Evolutionary conservation across 2,329 filamentous ascomycete genomes (phyloP).

Genomic region (Aspergillus pseudotamarii): DNA sequence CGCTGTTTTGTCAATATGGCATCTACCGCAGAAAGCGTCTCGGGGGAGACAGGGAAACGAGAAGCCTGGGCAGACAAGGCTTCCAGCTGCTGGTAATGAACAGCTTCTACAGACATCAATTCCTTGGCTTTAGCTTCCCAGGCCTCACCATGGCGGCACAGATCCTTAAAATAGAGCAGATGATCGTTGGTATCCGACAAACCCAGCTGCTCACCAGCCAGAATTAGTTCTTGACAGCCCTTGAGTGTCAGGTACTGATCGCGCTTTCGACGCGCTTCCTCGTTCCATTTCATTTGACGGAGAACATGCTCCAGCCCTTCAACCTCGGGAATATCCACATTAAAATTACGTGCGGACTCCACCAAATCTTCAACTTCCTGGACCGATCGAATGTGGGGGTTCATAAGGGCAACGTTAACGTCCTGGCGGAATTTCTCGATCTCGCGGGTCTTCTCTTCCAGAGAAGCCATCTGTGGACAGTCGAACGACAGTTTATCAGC

Average conservation of each 20-base stretch:
- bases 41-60: slow-evolving; percentile 75
- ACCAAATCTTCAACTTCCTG: slow-evolving; percentile 85
- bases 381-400: slow-evolving; percentile 64
- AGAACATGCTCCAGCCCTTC: slow-evolving; percentile 78
- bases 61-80: slow-evolving; percentile 83
- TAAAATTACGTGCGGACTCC: slow-evolving; percentile 86
- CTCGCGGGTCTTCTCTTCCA: slow-evolving; percentile 81
- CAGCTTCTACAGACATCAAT: slow-evolving; percentile 84
- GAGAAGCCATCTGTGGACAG: slow-evolving; percentile 82
- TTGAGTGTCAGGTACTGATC: slow-evolving; percentile 70
- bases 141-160: slow-evolving; percentile 73
- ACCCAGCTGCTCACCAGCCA: slow-evolving; percentile 73
- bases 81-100: slow-evolving; percentile 94
- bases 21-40: slow-evolving; percentile 81
- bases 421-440: slow-evolving; percentile 83
- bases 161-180: slow-evolving; percentile 73
- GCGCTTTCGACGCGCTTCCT: slow-evolving; percentile 70
- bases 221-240: slow-evolving; percentile 78
- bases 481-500: slow-evolving; percentile 90
- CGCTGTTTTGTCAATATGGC: slow-evolving; percentile 94
- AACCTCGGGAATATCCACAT: slow-evolving; percentile 87
- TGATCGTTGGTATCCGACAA: slow-evolving; percentile 81
- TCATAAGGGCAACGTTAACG: slow-evolving; percentile 70
- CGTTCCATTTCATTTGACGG: slow-evolving; percentile 86
- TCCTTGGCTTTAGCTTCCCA: slow-evolving; percentile 96